phyloP scores from a whole-genome alignment of 2,329 filamentous ascomycete genomes.

The Trichoderma lentiforme region DNA sequence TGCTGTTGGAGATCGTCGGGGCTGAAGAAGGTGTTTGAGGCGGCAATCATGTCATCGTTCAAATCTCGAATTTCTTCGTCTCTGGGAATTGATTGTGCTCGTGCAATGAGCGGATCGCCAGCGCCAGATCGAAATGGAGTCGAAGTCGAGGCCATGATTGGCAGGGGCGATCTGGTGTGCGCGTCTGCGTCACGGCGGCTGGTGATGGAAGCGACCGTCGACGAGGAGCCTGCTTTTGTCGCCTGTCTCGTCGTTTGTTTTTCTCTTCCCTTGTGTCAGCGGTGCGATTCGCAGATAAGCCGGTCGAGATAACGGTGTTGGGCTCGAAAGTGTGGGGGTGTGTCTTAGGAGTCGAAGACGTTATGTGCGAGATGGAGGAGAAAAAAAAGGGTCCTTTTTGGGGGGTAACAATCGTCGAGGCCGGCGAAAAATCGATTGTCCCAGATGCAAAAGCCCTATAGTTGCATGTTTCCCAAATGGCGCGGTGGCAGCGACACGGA shows the following conservation, averaged over 20 bases:
- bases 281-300: constrained; percentile 6
- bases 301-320: neutral
- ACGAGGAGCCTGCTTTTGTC: neutral
- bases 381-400: constrained; percentile 5
- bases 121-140: constrained; percentile 28
- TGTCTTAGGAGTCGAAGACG: constrained; percentile 4
- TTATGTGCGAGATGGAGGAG: neutral
- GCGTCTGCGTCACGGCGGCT: constrained; percentile 22
- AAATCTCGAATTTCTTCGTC: constrained; percentile 38
- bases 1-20: constrained; percentile 37
- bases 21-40: constrained; percentile 36
- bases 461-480: neutral
- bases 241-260: neutral
- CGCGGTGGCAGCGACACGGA: neutral
- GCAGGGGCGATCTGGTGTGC: constrained; percentile 18
- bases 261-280: constrained; percentile 2
- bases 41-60: constrained; percentile 36
- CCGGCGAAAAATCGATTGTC: neutral
- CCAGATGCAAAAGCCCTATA: neutral
- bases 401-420: neutral
- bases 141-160: constrained; percentile 37
- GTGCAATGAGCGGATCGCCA: constrained; percentile 40
- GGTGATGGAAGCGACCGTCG: neutral
- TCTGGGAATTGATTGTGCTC: constrained; percentile 34
- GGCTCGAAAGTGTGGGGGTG: constrained; percentile 3